Base-by-base conservation (phyloP, 2,329 filamentous ascomycete genomes). In the Trichoderma afroharzianum region DNA sequence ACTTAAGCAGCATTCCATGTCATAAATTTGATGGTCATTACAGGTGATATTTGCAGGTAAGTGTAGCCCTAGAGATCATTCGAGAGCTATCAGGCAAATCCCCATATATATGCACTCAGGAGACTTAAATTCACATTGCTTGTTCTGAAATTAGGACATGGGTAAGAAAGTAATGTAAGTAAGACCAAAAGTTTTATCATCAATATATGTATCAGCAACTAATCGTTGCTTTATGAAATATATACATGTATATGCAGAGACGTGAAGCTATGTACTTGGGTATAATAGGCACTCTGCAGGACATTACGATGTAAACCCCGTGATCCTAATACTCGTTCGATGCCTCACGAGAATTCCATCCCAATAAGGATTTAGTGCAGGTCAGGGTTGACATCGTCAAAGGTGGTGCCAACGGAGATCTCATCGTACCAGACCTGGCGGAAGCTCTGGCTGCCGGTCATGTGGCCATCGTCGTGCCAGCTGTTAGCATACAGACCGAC, bases 401-500 rank as follows among this genome's bases (percentile, higher is more conserved):
- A 83, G 1, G 76, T 79, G 3, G 81, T 82, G 1, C 83, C 85
- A 8, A 82, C 78, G 6, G 82, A 80, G 72, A 87, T 81, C 78
- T 86, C 81, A 73, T 87, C 85, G 74, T 82, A 85, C 83, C 84
- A 87, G n/a, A 86, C 75, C 77, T 85, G 80, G 11, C 85, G 79
- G 26, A 82, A 82, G 0, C 76, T 74, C 78, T 86, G 84, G 18
- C 72, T 80, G 1, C 83, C 84, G 61, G 79, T 77, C 76, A 83
- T 79, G 15, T 78, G 75, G 1, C 77, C 77, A 47, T 83, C 78
- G 72, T 86, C 84, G 71, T 84, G 77, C 85, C 85, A 87, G 12
- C 81, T 80, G 74, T 86, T 87, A 1, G 84, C 85, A 76, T 87
- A 87, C 36, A 86, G 76, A 0, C 85, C 85, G 14, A 86, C 81